A percentile compares a stretch with the other conserved stretches of the same genome.
Conservation (phyloP, 2,329 filamentous ascomycete genomes). For the Aureobasidium vineae region DNA sequence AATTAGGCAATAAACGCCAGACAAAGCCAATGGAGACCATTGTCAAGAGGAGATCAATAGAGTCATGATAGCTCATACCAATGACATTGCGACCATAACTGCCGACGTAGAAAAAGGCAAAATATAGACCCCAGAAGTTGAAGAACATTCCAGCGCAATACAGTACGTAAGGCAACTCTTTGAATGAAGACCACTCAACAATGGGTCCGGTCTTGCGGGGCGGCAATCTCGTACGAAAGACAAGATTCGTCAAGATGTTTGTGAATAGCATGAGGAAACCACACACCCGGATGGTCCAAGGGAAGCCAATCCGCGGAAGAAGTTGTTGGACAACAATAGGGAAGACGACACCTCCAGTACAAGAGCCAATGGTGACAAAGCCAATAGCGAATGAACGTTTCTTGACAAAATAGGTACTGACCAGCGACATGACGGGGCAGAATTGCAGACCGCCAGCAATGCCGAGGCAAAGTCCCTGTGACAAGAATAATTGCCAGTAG, state of each 20-base stretch:
- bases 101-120: slow-evolving; percentile 49
- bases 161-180: slow-evolving; percentile 39
- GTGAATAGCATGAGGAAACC: slow-evolving; percentile 53
- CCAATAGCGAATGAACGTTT: slow-evolving; percentile 39
- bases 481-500: slow-evolving; percentile 51
- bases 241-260: slow-evolving; percentile 33
- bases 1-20: slow-evolving; percentile 54
- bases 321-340: slow-evolving; percentile 55
- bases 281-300: slow-evolving; percentile 59
- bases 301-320: slow-evolving; percentile 60
- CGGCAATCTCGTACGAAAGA: slow-evolving; percentile 40
- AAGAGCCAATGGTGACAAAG: slow-evolving; percentile 58
- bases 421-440: slow-evolving; percentile 40
- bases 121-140: slow-evolving; percentile 39
- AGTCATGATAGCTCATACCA: slow-evolving; percentile 50
- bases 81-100: slow-evolving; percentile 41
- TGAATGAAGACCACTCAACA: slow-evolving; percentile 41
- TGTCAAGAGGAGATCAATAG: slow-evolving; percentile 57
- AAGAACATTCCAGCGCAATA: slow-evolving; percentile 34
- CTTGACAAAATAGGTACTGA: slow-evolving; percentile 42
- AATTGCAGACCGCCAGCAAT: slow-evolving; percentile 47
- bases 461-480: slow-evolving; percentile 50
- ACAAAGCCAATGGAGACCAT: slow-evolving; percentile 58
- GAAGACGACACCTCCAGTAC: slow-evolving; percentile 63
- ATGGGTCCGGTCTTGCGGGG: slow-evolving; percentile 41